phyloP scores from a whole-genome alignment of 2,329 filamentous ascomycete genomes.

The Sporothrix phasma region DNA sequence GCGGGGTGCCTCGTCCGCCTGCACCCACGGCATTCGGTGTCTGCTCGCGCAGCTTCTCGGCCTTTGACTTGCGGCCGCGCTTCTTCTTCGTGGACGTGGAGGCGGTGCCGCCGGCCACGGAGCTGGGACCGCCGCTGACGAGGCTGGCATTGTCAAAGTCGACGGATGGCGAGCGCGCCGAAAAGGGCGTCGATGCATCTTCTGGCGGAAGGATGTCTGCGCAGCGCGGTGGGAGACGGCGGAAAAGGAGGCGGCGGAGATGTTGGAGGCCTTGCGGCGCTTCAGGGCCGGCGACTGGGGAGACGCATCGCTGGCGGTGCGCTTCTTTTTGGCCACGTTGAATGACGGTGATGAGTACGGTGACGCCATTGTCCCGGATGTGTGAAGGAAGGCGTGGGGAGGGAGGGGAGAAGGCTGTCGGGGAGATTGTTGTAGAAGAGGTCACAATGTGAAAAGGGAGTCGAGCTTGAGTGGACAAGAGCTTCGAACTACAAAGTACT shows the following conservation, averaged over 20 bases:
- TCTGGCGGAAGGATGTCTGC: slow-evolving; percentile 71
- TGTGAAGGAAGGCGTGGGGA: neutral
- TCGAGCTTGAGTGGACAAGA: neutral
- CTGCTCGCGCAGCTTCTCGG: slow-evolving; percentile 35
- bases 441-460: neutral
- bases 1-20: slow-evolving; percentile 36
- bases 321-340: slow-evolving; percentile 45
- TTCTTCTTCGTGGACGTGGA: slow-evolving; percentile 44
- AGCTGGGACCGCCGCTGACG: slow-evolving; percentile 45
- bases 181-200: slow-evolving; percentile 42
- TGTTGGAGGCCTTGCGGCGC: slow-evolving; percentile 59
- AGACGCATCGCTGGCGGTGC: slow-evolving; percentile 45
- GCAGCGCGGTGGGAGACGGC: slow-evolving; percentile 57
- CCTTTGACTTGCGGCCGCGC: slow-evolving; percentile 51
- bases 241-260: slow-evolving; percentile 42
- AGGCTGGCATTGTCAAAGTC: slow-evolving; percentile 52
- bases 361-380: slow-evolving; percentile 44
- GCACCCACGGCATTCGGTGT: slow-evolving; percentile 31
- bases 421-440: neutral
- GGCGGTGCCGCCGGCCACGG: slow-evolving; percentile 26
- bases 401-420: neutral
- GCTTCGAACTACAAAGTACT: too few relatives aligned
- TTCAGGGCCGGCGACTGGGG: slow-evolving; percentile 41
- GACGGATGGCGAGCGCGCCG: slow-evolving; percentile 54
- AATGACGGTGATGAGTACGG: slow-evolving; percentile 41